Base-by-base conservation (phyloP, 2,329 filamentous ascomycete genomes). In the Aspergillus melleus region DNA sequence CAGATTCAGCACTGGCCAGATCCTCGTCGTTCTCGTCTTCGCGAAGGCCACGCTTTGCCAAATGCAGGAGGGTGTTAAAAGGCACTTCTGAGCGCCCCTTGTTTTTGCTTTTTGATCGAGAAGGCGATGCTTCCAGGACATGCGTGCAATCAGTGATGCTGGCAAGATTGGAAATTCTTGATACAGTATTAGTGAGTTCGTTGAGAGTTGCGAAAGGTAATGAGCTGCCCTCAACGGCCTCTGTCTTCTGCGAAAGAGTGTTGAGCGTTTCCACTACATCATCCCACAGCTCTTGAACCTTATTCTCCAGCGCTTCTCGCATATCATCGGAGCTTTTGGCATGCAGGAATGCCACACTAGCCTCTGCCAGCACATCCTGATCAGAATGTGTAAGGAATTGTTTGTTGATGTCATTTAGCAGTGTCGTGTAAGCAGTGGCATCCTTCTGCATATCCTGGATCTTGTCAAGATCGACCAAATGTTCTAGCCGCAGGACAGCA, bases 341-440 rank as follows among this genome's bases (percentile, higher is more conserved):
- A 72, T 96, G 92, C 32, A 96, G 79, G 42, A 99, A 85, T 5
- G 93, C 91, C 22, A 87, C 84, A 29, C 90, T 89, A 14, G 92
- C 94, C 74, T 97, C 93, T 11, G 87, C 87, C 50, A 99, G 82
- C 19, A 98, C 93, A 57, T 86, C 86, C 68, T 91, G 90, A 69
- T 96, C 91, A 49, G 91, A 90, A 71, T 99, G 95, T n/a, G 92
- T 88, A 68, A 90, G 88, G 77, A 99, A 98, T 69, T 99, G 95
- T 59, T 91, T 92, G 74, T 91, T 92, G 67, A 98, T 92, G 69
- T 97, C 93, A 66, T 96, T 92, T 1, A 99, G 81, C 30, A 98
- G 80, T 22, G 89, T 87, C 6, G 88, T 86, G 71, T 96, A 96
- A 2, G 88, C 89, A 1, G 89, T 88, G 0, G 91, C 87, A 65